Evolutionary conservation across 2,329 filamentous ascomycete species (phyloP), one percentile per base, ranked within the genome.

Genomic region (Aspergillus pseudonomiae): DNA sequence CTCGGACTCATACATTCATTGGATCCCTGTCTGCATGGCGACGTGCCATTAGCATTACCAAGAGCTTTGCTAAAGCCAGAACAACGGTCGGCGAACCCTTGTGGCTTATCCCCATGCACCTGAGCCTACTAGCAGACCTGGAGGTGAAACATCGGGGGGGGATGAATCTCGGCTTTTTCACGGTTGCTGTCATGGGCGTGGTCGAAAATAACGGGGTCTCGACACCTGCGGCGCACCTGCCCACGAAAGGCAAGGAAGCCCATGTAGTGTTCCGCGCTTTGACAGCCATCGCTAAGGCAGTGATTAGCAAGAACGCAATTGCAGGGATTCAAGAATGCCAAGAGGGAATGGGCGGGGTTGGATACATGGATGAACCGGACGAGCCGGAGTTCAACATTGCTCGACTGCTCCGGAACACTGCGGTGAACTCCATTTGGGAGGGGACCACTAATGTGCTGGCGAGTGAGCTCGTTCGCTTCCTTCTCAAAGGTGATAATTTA

Each of bases 401-500:
- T 0, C 83, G 88, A 7, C 79, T 92, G 1, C 87, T 88, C 69
- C 84, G 91, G 9, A 90, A 92, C 68, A 86, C 84, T 1, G 78
- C 81, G 9, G 82, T 84, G 1, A 78, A 80, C 56, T 75, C 76
- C 1, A 89, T 92, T 56, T 91, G 89, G 88, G 89, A 91, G 74
- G 89, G 90, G 1, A 92, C 90, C 0, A 91, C 89, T 0, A 89
- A 91, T 69, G 88, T 93, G 6, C 80, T 93, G 61, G 86, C 86
- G 5, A 81, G 81, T 45, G 83, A 86, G 66, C 74, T 83, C 6
- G 75, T 84, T 32, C 74, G 83, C 0, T 70, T 73, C 43, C 60
- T 74, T 5, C 41, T 72, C 3, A 72, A 70, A 21, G 54, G 63
- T 3, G 71, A 69, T n/a, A 71, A 74, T 59, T 60, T 71, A 32